Evolutionary conservation across 2,329 filamentous ascomycete species (phyloP).

Genomic region (Chaetothyriales sp.): DNA sequence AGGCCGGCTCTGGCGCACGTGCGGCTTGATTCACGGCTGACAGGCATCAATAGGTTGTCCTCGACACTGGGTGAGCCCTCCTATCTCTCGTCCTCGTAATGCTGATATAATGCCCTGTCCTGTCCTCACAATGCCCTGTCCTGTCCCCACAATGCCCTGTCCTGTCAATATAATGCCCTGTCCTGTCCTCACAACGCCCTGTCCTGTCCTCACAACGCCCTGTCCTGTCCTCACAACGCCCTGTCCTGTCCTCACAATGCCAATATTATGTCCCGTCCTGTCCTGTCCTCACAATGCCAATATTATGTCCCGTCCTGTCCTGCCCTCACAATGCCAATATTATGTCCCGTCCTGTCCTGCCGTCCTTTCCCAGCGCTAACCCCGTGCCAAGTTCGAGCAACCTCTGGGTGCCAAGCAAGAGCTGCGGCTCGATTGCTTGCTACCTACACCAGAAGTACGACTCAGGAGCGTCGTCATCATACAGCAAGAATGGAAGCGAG

Average conservation of each 20-base stretch:
- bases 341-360: background rate
- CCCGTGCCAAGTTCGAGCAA: conserved; percentile 41
- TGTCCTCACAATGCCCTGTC: no score
- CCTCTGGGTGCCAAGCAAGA: conserved; percentile 86
- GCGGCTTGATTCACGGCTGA: conserved; percentile 28
- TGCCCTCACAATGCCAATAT: background rate
- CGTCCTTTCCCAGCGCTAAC: background rate
- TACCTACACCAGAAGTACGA: conserved; percentile 97
- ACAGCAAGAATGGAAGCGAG: conserved; percentile 81
- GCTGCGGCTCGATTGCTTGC: conserved; percentile 93
- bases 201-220: no score
- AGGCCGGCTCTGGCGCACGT: conserved; percentile 85
- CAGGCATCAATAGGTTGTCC: conserved; percentile 47
- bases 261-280: conserved; percentile 36
- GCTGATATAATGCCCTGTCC: conserved; percentile 36
- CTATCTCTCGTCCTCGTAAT: no score
- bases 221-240: no score
- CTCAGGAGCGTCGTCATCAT: conserved; percentile 73
- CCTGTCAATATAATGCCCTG: no score
- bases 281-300: no score
- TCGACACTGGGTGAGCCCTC: conserved; percentile 69
- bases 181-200: no score
- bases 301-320: conserved; percentile 31
- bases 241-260: no score
- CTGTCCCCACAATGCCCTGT: no score